Percentiles rank a stretch among this genome's conserved stretches.
Conservation (phyloP, 306 rosid genomes). For the Quercus wislizeni region DNA sequence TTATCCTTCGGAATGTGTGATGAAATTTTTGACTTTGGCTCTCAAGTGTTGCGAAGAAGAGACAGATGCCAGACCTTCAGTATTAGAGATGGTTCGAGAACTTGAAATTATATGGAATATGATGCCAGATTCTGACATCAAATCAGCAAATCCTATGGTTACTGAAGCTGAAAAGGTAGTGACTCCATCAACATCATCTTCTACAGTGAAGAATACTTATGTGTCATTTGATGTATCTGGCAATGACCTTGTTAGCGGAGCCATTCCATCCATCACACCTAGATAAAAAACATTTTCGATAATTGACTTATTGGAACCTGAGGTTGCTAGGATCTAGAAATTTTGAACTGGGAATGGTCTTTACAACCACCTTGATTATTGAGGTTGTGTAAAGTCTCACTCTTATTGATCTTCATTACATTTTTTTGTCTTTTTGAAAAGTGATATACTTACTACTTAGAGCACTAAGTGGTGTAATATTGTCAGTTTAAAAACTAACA, state of each 20-base stretch:
- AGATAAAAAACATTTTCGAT: slow-evolving; percentile 44
- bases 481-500: too few species aligned
- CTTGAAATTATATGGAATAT: slow-evolving; percentile 70
- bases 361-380: too few species aligned
- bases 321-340: too few species aligned
- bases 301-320: background rate
- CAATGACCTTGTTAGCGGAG: slow-evolving; percentile 85
- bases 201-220: slow-evolving; percentile 42
- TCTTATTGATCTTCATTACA: too few species aligned
- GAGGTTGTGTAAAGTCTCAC: too few species aligned
- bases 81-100: slow-evolving; percentile 76
- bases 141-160: slow-evolving; percentile 18
- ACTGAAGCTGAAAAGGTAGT: slow-evolving; percentile 41
- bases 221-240: slow-evolving; percentile 72
- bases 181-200: slow-evolving; percentile 58
- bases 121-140: slow-evolving; percentile 64
- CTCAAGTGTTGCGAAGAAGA: slow-evolving; percentile 71
- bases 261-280: slow-evolving; percentile 74
- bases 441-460: too few species aligned
- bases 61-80: slow-evolving; percentile 77
- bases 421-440: too few species aligned
- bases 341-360: too few species aligned
- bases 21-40: slow-evolving; percentile 64
- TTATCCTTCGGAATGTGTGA: slow-evolving; percentile 71
- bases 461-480: too few species aligned